Evolutionary conservation across 23 red algal species (phyloP).

Genomic region (Agarophyton chilense): DNA sequence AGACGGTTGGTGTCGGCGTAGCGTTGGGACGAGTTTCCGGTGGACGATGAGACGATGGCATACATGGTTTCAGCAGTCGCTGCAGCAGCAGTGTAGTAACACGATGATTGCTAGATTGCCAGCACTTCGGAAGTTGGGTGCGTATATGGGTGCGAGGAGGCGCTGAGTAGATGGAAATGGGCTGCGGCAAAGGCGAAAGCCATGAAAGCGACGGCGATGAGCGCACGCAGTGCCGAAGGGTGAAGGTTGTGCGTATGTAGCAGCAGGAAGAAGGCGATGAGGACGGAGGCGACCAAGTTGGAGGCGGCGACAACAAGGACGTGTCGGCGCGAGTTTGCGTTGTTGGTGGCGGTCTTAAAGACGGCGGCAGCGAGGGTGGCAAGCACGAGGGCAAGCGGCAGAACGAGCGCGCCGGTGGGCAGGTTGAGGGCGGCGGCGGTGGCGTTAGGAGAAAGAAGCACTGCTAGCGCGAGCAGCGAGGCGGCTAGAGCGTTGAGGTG

Average conservation of each 20-base stretch:
- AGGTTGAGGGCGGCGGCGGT: background rate
- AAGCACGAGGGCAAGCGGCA: conserved; percentile 2
- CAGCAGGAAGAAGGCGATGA: background rate
- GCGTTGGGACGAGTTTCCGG: background rate
- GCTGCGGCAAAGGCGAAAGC: background rate
- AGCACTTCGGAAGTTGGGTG: background rate
- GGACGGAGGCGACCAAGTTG: background rate
- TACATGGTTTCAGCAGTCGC: too few species aligned
- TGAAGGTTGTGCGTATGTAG: background rate
- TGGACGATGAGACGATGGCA: too few species aligned
- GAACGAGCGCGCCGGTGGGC: background rate
- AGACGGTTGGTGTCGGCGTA: background rate
- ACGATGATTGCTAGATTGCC: conserved; percentile 2
- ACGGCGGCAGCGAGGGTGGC: conserved; percentile 20
- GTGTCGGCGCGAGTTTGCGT: background rate
- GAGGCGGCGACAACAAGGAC: background rate
- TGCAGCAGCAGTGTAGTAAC: too few species aligned
- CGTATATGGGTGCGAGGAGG: background rate
- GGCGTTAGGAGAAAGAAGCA: background rate
- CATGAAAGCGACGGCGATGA: background rate
- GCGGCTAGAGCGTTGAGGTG: conserved; percentile 39
- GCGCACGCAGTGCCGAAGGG: background rate
- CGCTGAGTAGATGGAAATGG: background rate
- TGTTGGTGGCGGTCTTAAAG: conserved; percentile 19
- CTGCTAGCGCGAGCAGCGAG: conserved; percentile 19